Evolutionary conservation across 192 early-diverging fungal genomes (phyloP), one percentile per base, ranked within the genome.

Genomic region (Chytriomyces confervae): DNA sequence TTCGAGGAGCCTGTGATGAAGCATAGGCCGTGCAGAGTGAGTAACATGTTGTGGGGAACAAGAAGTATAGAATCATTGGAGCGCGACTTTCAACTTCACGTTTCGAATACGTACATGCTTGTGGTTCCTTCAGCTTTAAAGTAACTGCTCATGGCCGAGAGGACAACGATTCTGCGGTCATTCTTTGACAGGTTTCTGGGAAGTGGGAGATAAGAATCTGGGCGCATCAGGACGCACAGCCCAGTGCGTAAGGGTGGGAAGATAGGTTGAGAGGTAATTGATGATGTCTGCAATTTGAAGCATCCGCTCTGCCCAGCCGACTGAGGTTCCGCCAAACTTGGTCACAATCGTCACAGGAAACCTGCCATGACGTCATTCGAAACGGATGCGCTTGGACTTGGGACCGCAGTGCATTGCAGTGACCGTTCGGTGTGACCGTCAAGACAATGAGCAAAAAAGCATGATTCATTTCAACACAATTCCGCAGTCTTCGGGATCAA

Each of bases 321-420:
- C 94, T 72, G 91, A 93, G 46, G 97, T 99, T 43, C 97, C 96
- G 71, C 96, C 97, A 90, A 95, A 99, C 89, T 99, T 99, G 48
- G 84, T 82, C 18, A 89, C 81, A 46, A 86, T 74, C 10, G 68
- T 72, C 36, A 45, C 43, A 20, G 1, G 53, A n/a, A 20, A 60
- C 53, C 16, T 5, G 20, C 4, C 6, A 5, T 36, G 29, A 36
- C 29, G 29, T 36, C 29, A 36, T 36, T 36, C 29, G 29, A 36
- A 36, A 36, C 0, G 1, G 29, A 2, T 1, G 29, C 29, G 29
- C 29, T 36, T 36, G n/a, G n/a, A n/a, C n/a, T n/a, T n/a, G n/a
- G n/a, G n/a, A n/a, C n/a, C n/a, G n/a, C n/a, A n/a, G n/a, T n/a
- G 29, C n/a, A n/a, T n/a, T n/a, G n/a, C n/a, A n/a, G n/a, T n/a